phyloP scores from a whole-genome alignment of 306 rosid genomes.

The Dryas octopetala region DNA sequence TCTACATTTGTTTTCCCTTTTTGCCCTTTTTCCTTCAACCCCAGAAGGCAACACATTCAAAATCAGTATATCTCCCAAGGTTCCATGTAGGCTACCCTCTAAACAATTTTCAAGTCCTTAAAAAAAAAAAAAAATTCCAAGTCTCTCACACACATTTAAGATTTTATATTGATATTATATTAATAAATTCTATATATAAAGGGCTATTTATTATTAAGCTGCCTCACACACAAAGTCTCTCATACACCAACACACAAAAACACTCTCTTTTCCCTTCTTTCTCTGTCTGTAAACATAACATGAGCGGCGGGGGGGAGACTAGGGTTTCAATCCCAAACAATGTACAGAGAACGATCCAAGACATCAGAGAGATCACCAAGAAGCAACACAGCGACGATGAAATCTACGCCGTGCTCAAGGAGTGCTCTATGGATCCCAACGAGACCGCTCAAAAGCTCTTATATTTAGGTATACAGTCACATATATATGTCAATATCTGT shows the following conservation, averaged over 20 bases:
- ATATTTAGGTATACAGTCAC: conserved; percentile 25
- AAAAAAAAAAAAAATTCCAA: no score
- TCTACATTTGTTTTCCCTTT: background rate
- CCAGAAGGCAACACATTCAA: background rate
- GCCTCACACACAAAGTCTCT: conserved; percentile 8
- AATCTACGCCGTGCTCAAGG: conserved; percentile 66
- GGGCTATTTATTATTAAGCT: conserved; percentile 1
- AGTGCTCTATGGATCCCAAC: conserved; percentile 85
- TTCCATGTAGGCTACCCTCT: conserved; percentile 4
- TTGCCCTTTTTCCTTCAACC: background rate
- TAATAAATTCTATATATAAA: background rate
- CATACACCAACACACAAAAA: conserved; percentile 10
- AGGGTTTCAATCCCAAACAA: conserved; percentile 75
- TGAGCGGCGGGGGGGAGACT: conserved; percentile 63
- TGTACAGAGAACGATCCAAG: conserved; percentile 50
- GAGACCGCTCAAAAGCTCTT: conserved; percentile 81
- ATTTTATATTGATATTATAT: no score
- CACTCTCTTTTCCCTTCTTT: background rate
- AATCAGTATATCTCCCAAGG: background rate
- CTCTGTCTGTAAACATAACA: conserved; percentile 17
- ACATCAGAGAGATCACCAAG: conserved; percentile 78
- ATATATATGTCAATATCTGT: background rate
- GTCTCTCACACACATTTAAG: no score
- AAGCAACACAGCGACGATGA: conserved; percentile 87
- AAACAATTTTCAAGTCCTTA: no score